These are phyloP conservation scores for Hericium alpestre DNA, from an alignment of 768 basidiomycete species.

Conservation along the genomic window DNA sequence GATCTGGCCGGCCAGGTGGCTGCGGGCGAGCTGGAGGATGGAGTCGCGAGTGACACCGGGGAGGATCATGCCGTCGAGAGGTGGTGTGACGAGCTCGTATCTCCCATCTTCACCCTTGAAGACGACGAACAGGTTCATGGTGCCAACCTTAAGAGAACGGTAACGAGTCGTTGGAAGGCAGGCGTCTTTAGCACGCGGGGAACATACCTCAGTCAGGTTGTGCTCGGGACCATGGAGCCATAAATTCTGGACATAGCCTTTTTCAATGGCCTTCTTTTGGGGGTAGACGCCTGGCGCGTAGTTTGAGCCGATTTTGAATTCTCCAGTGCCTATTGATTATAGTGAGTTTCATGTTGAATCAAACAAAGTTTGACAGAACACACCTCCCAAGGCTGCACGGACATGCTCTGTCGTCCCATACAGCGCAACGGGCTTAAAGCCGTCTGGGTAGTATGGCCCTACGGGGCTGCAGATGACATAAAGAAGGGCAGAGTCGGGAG, in stretches of 20 bases:
- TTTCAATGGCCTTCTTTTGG: conserved; percentile 49
- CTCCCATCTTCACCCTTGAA: conserved; percentile 46
- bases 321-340: conserved; percentile 28
- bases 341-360: background rate
- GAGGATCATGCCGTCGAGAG: conserved; percentile 27
- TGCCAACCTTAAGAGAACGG: conserved; percentile 38
- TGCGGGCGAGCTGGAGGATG: conserved; percentile 26
- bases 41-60: conserved; percentile 34
- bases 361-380: background rate
- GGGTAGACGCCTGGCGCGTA: conserved; percentile 54
- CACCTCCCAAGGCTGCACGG: conserved; percentile 79
- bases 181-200: conserved; percentile 14
- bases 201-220: conserved; percentile 37
- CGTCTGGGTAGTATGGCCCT: conserved; percentile 41
- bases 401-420: conserved; percentile 70
- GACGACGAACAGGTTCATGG: conserved; percentile 77
- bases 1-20: conserved; percentile 22
- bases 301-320: conserved; percentile 53
- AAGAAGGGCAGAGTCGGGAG: conserved; percentile 36
- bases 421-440: conserved; percentile 42
- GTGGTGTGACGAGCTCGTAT: conserved; percentile 15
- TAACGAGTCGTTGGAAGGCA: background rate
- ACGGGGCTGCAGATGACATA: conserved; percentile 37
- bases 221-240: conserved; percentile 65
- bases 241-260: conserved; percentile 69